Conservation (phyloP, 2,329 filamentous ascomycete species). For the Remersonia thermophila region DNA sequence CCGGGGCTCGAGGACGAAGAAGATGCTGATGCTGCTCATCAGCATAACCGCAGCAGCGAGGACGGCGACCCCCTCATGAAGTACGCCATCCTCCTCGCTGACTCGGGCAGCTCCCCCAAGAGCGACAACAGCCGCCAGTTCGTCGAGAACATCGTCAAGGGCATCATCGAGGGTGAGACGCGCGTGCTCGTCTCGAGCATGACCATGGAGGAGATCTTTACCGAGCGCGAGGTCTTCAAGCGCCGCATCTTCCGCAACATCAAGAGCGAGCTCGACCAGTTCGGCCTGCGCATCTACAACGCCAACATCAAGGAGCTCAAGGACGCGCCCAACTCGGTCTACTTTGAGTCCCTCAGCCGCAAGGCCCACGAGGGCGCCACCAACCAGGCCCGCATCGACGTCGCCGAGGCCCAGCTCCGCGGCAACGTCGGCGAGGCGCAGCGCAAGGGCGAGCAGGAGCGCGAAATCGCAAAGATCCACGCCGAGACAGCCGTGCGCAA, state of each 20-base stretch:
- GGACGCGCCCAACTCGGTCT: conserved; percentile 69
- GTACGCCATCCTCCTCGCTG: conserved; percentile 69
- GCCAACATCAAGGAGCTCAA: conserved; percentile 77
- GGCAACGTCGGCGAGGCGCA: conserved; percentile 68
- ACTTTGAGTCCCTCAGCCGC: conserved; percentile 69
- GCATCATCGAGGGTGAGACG: conserved; percentile 81
- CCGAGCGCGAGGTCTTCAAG: conserved; percentile 32
- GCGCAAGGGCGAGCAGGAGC: conserved; percentile 68
- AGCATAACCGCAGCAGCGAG: conserved; percentile 30
- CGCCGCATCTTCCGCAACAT: conserved; percentile 63
- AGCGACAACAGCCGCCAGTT: conserved; percentile 38
- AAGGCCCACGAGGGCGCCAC: conserved; percentile 79
- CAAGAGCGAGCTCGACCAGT: conserved; percentile 66
- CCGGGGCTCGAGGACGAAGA: conserved; percentile 14
- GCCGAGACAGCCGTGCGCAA: conserved; percentile 75
- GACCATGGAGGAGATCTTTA: conserved; percentile 77
- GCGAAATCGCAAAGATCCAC: conserved; percentile 79
- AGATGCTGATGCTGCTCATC: conserved; percentile 9
- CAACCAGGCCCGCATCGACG: conserved; percentile 62
- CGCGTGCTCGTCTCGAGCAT: conserved; percentile 72
- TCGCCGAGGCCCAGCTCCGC: conserved; percentile 49
- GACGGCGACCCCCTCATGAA: conserved; percentile 57
- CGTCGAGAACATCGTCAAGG: conserved; percentile 76
- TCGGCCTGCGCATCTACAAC: conserved; percentile 62
- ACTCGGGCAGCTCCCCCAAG: conserved; percentile 29